These are phyloP conservation scores for Cladosporium sp. DNA, from an alignment of 2,329 filamentous ascomycete genomes.

Conservation along the genomic window DNA sequence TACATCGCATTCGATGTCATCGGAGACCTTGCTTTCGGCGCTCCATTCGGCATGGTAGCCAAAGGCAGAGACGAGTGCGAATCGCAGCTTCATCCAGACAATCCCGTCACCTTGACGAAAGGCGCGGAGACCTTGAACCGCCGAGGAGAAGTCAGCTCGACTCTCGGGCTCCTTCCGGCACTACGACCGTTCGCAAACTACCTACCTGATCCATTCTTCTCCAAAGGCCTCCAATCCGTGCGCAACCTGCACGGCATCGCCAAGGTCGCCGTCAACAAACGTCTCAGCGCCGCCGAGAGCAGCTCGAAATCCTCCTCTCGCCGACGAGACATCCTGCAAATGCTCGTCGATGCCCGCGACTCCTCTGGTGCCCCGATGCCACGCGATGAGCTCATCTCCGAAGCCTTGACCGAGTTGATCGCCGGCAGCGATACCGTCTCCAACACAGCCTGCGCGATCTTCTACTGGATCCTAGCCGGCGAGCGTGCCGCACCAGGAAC, in stretches of 20 bases:
- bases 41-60: conserved; percentile 23
- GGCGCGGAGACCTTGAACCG: conserved; percentile 21
- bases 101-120: conserved; percentile 15
- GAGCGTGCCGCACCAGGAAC: conserved; percentile 24
- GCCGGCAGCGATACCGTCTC: conserved; percentile 32
- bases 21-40: conserved; percentile 22
- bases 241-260: conserved; percentile 22
- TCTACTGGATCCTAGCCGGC: conserved; percentile 21
- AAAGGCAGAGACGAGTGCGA: conserved; percentile 21
- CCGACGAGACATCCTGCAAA: conserved; percentile 28
- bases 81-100: conserved; percentile 15
- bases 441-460: conserved; percentile 26
- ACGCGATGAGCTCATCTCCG: conserved; percentile 26
- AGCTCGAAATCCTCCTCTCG: background rate
- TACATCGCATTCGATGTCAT: conserved; percentile 24
- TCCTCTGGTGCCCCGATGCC: conserved; percentile 25
- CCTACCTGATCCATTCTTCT: conserved; percentile 23
- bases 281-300: conserved; percentile 16
- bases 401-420: conserved; percentile 31
- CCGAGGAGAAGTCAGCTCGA: conserved; percentile 21
- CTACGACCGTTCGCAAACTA: conserved; percentile 18
- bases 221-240: conserved; percentile 20
- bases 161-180: conserved; percentile 16
- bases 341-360: conserved; percentile 28
- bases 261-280: conserved; percentile 26